These are phyloP conservation scores for Albugo laibachii DNA, from an alignment of 352 stramenopile species.

Conservation along the genomic window DNA sequence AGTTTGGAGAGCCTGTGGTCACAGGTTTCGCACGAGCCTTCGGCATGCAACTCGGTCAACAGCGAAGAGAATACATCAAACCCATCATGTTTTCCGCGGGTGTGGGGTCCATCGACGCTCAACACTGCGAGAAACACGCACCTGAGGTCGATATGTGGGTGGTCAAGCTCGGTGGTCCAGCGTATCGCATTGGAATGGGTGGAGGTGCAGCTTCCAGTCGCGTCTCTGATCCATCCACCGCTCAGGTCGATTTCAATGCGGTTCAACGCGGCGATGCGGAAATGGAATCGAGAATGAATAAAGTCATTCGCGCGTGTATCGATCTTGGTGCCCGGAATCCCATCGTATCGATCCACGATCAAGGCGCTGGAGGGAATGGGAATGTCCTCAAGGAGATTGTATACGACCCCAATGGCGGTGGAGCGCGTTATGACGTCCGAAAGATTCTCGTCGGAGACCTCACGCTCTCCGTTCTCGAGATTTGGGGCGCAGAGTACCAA, in stretches of 20 bases:
- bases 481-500: conserved; percentile 99
- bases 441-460: conserved; percentile 94
- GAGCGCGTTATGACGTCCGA: conserved; percentile 88
- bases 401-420: conserved; percentile 80
- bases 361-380: conserved; percentile 97
- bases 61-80: conserved; percentile 98
- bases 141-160: conserved; percentile 93
- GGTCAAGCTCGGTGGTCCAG: conserved; percentile 95
- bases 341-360: conserved; percentile 98
- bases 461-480: conserved; percentile 96
- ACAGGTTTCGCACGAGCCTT: conserved; percentile 95
- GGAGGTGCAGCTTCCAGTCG: conserved; percentile 91
- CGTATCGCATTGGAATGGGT: conserved; percentile 98
- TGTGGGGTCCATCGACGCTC: conserved; percentile 88
- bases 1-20: conserved; percentile 99
- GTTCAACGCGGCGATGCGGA: conserved; percentile 98
- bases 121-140: conserved; percentile 87
- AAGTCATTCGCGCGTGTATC: conserved; percentile 95
- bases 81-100: conserved; percentile 99
- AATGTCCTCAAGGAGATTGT: conserved; percentile 99
- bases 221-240: conserved; percentile 86
- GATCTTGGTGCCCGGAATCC: conserved; percentile 95
- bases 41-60: conserved; percentile 83
- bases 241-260: conserved; percentile 96
- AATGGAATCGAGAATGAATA: conserved; percentile 99